Base-by-base conservation (phyloP, 164 flowering plant genomes). In the Liriodendron chinense region DNA sequence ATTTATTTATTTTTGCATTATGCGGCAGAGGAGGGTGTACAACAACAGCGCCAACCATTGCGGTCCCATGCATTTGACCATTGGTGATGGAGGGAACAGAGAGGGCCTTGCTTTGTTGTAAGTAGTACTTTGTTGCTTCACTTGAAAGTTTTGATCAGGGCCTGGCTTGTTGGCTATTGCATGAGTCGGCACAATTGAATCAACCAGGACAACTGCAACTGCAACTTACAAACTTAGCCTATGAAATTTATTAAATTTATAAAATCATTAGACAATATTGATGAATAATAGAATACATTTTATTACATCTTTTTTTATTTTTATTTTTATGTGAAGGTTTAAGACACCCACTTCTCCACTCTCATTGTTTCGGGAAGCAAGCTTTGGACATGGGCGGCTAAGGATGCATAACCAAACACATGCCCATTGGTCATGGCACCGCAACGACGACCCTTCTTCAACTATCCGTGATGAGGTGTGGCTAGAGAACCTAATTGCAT, bases 1-100 rank as follows among this genome's bases (percentile, higher is more conserved):
- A 10, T 9, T 63, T 47, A 23, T 5, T 66, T 65, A 34, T 65
- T 7, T 5, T 56, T 14, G 5, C 14, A 25, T 9, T 21, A 57
- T 76, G 78, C 91, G 93, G 97, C 91, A 95, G 97, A 85, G 88
- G 4, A 82, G 97, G 76, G 88, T 95, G 34, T 91, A 86, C 65
- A 70, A 88, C 49, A 84, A 86, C 57, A 75, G 83, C 72, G 89
- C 84, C 18, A 82, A 93, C 65, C 74, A 79, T 2, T 89, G 93
- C 69, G 98, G 94, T 26, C 93, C 98, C 0, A 73, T 92, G 14
- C 83, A 93, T 74, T 74, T 95, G 20, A 93, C 97, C 14, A 86
- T 93, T 71, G 98, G 98, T 0, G 98, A 95, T 75, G 98, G 98
- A 47, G 98, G 98, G 1, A 95, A 95, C 75, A 84, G 94, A 78